Percentiles rank a stretch among this genome's conserved stretches.
Conservation (phyloP, 768 basidiomycete species). For the Tephrocybe sp. region DNA sequence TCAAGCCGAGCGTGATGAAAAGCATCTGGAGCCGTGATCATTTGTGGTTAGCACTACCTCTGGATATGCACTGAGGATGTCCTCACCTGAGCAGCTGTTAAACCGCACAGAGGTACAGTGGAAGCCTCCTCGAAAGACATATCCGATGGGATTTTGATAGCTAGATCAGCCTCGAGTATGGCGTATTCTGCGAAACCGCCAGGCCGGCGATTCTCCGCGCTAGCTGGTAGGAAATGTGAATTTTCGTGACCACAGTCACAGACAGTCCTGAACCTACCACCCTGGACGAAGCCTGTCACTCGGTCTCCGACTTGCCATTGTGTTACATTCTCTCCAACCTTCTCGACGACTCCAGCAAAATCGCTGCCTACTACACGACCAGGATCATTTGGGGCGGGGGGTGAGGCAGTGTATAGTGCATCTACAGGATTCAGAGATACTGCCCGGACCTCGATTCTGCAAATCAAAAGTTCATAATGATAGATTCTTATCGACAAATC, state of each 20-base stretch:
- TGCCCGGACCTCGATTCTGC: constrained; percentile 27
- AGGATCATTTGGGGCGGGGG: constrained; percentile 17
- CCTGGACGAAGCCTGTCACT: constrained; percentile 31
- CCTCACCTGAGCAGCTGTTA: constrained; percentile 31
- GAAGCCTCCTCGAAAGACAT: constrained; percentile 32
- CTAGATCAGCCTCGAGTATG: constrained; percentile 28
- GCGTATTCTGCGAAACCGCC: constrained; percentile 35
- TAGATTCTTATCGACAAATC: background rate
- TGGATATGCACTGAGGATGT: too few relatives aligned
- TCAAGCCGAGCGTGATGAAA: constrained; percentile 29
- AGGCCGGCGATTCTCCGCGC: constrained; percentile 26
- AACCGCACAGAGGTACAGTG: constrained; percentile 26
- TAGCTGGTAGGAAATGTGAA: constrained; percentile 20
- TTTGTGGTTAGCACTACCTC: too few relatives aligned
- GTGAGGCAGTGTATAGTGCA: constrained; percentile 24
- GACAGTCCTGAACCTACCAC: constrained; percentile 19
- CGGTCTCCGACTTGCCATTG: constrained; percentile 31
- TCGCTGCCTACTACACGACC: constrained; percentile 35
- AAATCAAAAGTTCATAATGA: background rate
- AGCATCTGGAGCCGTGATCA: constrained; percentile 20
- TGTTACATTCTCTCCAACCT: constrained; percentile 25
- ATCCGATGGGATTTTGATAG: constrained; percentile 23
- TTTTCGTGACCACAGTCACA: background rate
- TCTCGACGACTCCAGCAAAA: constrained; percentile 31
- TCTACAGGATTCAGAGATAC: constrained; percentile 33